A percentile compares a stretch with the other conserved stretches of the same genome.
These are phyloP conservation scores for Suillus placidus DNA, from an alignment of 768 basidiomycete species.

Conservation along the genomic window DNA sequence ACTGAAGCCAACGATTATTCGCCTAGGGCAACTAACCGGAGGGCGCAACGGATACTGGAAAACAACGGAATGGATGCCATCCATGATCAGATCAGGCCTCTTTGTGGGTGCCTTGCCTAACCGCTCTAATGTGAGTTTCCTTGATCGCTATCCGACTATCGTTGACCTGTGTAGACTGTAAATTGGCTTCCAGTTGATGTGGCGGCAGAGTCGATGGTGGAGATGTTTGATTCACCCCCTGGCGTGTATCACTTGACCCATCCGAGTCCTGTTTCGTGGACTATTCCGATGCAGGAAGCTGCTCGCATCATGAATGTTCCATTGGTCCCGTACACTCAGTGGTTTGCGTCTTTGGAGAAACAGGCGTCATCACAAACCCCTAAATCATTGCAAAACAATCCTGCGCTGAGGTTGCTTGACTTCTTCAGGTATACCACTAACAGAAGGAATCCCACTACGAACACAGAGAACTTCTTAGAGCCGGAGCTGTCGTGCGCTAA, in stretches of 20 bases:
- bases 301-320: constrained; percentile 28
- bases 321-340: constrained; percentile 34
- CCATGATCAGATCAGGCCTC: constrained; percentile 36
- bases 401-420: constrained; percentile 14
- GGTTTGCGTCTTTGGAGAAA: constrained; percentile 31
- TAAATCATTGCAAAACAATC: not conserved
- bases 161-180: constrained; percentile 15
- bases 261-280: constrained; percentile 30
- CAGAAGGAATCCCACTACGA: not conserved
- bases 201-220: constrained; percentile 3
- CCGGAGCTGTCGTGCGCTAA: constrained; percentile 7
- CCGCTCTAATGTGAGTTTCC: constrained; percentile 29
- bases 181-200: constrained; percentile 31
- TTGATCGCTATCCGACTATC: not conserved
- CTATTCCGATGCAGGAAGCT: constrained; percentile 17
- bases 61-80: constrained; percentile 47
- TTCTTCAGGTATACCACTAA: constrained; percentile 8
- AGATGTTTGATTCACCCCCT: constrained; percentile 4
- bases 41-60: constrained; percentile 45
- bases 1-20: constrained; percentile 37
- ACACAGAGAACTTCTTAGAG: constrained; percentile 7
- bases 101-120: constrained; percentile 37
- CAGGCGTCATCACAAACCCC: not conserved
- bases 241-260: constrained; percentile 11
- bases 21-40: constrained; percentile 49